phyloP scores from a whole-genome alignment of 139 green algal species.

The Chlamydomonas eustigma region DNA sequence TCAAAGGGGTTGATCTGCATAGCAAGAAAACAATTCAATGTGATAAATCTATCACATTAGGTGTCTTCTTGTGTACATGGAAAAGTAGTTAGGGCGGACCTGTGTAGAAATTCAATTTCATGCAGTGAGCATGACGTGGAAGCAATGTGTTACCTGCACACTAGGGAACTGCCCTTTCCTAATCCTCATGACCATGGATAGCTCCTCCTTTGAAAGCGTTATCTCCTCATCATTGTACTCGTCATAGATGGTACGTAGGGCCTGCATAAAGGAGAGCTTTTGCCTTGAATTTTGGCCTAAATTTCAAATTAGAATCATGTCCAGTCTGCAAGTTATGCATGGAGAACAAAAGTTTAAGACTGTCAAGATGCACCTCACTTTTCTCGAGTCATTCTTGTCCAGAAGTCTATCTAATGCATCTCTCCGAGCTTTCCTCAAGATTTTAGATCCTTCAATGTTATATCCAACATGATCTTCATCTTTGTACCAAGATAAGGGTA shows the following conservation, averaged over 20 bases:
- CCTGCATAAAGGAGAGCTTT: too few relatives aligned
- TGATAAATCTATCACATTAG: too few relatives aligned
- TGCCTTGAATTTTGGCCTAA: too few relatives aligned
- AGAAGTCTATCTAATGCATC: slow-evolving; percentile 82
- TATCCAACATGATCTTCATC: slow-evolving; percentile 97
- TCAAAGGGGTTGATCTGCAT: slow-evolving; percentile 58
- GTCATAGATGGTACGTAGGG: slow-evolving; percentile 87
- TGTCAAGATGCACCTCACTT: background rate
- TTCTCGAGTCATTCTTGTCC: slow-evolving; percentile 54
- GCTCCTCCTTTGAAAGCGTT: slow-evolving; percentile 75
- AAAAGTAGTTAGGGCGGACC: too few relatives aligned
- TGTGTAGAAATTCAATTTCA: too few relatives aligned
- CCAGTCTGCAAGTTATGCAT: too few relatives aligned
- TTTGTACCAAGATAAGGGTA: slow-evolving; percentile 93
- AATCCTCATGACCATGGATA: slow-evolving; percentile 89
- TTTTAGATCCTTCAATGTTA: slow-evolving; percentile 65
- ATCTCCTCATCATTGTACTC: slow-evolving; percentile 98
- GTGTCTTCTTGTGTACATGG: too few relatives aligned
- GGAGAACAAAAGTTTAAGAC: too few relatives aligned
- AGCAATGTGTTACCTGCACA: slow-evolving; percentile 56
- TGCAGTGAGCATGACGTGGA: background rate
- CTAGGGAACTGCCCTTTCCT: slow-evolving; percentile 86
- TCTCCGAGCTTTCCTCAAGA: slow-evolving; percentile 48
- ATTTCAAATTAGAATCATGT: too few relatives aligned
- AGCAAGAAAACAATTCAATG: background rate